Evolutionary conservation across 2,329 filamentous ascomycete species (phyloP), one percentile per base, ranked within the genome.

Genomic region (Fusarium luffae): DNA sequence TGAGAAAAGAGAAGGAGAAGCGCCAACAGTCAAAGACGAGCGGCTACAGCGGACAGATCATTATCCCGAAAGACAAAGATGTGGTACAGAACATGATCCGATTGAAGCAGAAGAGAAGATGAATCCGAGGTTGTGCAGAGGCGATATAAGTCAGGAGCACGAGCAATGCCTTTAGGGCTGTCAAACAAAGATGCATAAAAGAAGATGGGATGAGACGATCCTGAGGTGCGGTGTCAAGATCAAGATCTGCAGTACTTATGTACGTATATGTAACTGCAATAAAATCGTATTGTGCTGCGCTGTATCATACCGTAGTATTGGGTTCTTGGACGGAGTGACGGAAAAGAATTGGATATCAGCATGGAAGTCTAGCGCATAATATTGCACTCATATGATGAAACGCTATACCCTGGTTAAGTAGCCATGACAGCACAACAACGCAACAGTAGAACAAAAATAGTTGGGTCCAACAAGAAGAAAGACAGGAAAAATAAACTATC

Each of bases 381-480:
- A 64, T 68, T 61, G 63, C 42, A 54, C 59, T 43, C 37, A 43
- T 48, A 52, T 59, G 69, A 55, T 69, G 69, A 71, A 71, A 71
- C 69, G 54, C 43, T 49, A 63, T 37, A 69, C 60, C 68, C 68
- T 37, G 68, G 68, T 40, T 56, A 58, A 54, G 27, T 48, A 64
- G 68, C 63, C 63, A 54, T 62, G 69, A 70, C 66, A 68, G 52
- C 69, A 68, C 66, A 72, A 10, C 49, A 52, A 52, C 18, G 27
- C 32, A 19, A 51, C 23, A 34, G 34, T 37, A 37, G 10, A 37
- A 34, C 62, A 72, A 58, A 44, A 68, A 65, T 56, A 60, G 42
- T 49, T 58, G 50, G 21, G 49, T 34, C n/a, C 19, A 41, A 27
- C 32, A 27, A 42, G 34, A 18, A 41, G 23, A 43, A 23, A 44